Evolutionary conservation across 2,329 filamentous ascomycete genomes (phyloP), one percentile per base, ranked within the genome.

Genomic region (Coniochaeta sp.): DNA sequence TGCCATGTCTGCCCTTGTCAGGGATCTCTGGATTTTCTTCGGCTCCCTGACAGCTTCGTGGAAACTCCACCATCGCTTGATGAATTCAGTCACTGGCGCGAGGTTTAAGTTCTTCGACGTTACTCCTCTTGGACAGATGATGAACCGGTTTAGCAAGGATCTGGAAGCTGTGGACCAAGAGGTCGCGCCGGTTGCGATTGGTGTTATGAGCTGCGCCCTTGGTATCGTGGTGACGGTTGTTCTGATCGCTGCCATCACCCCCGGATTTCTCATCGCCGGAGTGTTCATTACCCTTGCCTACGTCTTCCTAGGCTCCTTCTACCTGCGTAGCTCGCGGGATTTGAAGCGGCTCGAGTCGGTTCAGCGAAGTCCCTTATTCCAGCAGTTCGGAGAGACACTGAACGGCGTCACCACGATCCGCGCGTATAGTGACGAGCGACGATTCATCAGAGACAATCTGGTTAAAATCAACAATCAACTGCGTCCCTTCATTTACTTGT

Each of bases 141-240:
- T 98, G 88, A 99, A 99, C 74, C 87, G 95, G 22, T 99, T 99
- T 77, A 98, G 93, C 72, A 98, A 98, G 74, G 95, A 99, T 72
- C 84, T 99, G 16, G 93, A 99, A 72, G 87, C 92, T 12, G 83
- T 99, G 22, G 95, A 99, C 67, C 95, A 99, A 72, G 95, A 99
- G 73, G 90, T 99, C 61, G 93, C 95, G 0, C 91, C 93, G 2
- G 87, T 96, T 44, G 93, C 95, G 24, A 93, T 98, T 66, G 84
- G 85, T 59, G 83, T 88, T 58, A 84, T 88, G 74, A 81, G 79
- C n/a, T 88, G 83, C 67, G 81, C 78, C 1, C 75, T 88, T 62
- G 83, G 80, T 34, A 82, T 98, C 52, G 70, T 95, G 40, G 93
- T 96, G 60, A 97, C 96, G 9, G 86, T 98, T 40, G 81, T 89